Conservation (phyloP, 73 alveolate species). For the Paramecium caudatum region DNA sequence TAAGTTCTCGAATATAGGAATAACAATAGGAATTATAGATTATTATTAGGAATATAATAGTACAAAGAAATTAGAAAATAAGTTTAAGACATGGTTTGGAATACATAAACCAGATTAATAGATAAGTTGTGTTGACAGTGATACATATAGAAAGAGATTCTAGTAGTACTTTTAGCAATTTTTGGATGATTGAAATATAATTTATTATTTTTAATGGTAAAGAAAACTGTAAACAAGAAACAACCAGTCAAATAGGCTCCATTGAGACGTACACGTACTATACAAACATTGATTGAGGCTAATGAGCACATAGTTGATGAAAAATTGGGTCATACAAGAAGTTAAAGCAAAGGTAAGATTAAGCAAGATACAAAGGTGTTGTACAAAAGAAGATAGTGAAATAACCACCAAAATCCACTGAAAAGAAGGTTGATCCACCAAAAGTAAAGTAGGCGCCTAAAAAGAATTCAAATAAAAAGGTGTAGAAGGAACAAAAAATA, state of each 20-base stretch:
- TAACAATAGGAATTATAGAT: slow-evolving; percentile 27
- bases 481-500: not conserved
- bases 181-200: slow-evolving; percentile 16
- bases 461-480: slow-evolving; percentile 51
- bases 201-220: slow-evolving; percentile 7
- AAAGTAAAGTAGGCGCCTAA: slow-evolving; percentile 54
- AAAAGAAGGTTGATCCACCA: not conserved
- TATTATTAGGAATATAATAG: slow-evolving; percentile 48
- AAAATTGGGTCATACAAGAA: slow-evolving; percentile 47
- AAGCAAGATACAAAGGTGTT: not conserved
- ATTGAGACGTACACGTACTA: slow-evolving; percentile 55
- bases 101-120: slow-evolving; percentile 36
- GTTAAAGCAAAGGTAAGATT: slow-evolving; percentile 37
- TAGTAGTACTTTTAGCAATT: not conserved
- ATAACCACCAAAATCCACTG: not conserved
- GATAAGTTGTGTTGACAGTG: slow-evolving; percentile 61
- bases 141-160: slow-evolving; percentile 55
- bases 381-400: not conserved
- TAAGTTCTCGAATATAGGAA: not conserved
- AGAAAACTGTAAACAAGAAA: not conserved
- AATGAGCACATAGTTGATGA: slow-evolving; percentile 33
- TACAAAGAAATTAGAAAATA: slow-evolving; percentile 32
- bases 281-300: not conserved
- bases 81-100: slow-evolving; percentile 5
- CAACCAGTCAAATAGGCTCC: not conserved